Percentiles rank a stretch among this genome's conserved stretches.
Conservation (phyloP, 352 stramenopile genomes). For the Elongisporangium anandrum region DNA sequence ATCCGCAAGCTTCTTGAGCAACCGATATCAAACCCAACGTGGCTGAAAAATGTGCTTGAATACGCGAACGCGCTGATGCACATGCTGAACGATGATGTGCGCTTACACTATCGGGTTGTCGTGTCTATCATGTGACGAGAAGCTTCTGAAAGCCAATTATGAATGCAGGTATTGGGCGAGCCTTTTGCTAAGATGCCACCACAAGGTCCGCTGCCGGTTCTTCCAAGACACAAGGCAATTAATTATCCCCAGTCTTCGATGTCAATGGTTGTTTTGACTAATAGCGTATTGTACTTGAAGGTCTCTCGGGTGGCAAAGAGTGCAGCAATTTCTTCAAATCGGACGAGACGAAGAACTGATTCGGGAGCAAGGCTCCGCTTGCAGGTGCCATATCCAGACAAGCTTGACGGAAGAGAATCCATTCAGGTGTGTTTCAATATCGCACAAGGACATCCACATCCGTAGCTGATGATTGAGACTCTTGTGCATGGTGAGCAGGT, state of each 20-base stretch:
- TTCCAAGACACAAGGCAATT: constrained; percentile 43
- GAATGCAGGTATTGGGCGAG: constrained; percentile 32
- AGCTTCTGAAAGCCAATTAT: too few relatives aligned
- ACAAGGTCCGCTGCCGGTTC: constrained; percentile 40
- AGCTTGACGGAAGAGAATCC: not conserved
- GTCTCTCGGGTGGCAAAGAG: constrained; percentile 16
- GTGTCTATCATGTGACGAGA: not conserved
- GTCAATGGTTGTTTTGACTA: not conserved
- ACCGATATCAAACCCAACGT: constrained; percentile 44
- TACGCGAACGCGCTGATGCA: constrained; percentile 40
- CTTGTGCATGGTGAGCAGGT: constrained; percentile 10
- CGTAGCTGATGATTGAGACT: not conserved
- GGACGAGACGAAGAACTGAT: not conserved
- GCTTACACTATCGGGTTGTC: too few relatives aligned
- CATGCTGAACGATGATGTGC: constrained; percentile 52
- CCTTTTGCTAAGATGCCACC: constrained; percentile 64
- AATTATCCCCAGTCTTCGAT: not conserved
- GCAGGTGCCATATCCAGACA: not conserved
- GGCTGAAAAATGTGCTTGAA: constrained; percentile 51
- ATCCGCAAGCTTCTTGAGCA: constrained; percentile 50
- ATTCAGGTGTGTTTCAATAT: not conserved
- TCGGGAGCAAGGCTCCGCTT: not conserved
- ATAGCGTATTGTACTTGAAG: constrained; percentile 6
- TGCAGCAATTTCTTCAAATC: not conserved
- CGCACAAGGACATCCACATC: not conserved